Conservation (phyloP, 2,329 filamentous ascomycete genomes). For the Cladosporium sp. region DNA sequence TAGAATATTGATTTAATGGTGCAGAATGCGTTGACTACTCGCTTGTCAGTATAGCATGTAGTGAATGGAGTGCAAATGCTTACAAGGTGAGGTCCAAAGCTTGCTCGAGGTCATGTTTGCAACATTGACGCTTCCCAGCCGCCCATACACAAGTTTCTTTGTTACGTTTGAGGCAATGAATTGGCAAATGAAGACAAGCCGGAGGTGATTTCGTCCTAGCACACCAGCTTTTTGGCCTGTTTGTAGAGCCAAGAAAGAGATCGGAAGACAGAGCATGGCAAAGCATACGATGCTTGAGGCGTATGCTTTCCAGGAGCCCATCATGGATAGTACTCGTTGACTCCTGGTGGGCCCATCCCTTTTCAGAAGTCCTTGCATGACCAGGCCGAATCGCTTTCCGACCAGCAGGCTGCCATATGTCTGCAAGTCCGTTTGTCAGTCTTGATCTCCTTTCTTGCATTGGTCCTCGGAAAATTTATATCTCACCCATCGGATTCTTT, state of each 20-base stretch:
- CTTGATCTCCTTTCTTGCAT: background rate
- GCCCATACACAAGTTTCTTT: slow-evolving; percentile 7
- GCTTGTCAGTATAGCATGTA: background rate
- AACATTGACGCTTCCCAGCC: slow-evolving; percentile 2
- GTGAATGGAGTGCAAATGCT: background rate
- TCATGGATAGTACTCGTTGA: background rate
- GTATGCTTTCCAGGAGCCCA: background rate
- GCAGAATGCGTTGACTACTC: slow-evolving; percentile 8
- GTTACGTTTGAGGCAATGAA: background rate
- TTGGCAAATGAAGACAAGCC: background rate
- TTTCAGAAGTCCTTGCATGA: background rate
- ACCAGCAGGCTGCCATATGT: background rate
- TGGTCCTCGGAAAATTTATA: background rate
- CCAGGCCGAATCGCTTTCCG: background rate
- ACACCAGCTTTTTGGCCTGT: background rate
- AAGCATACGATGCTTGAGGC: background rate
- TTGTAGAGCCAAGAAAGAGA: background rate
- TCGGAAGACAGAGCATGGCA: background rate
- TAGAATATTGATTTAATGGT: background rate
- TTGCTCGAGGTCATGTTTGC: slow-evolving; percentile 10
- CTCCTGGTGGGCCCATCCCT: background rate
- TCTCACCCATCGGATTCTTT: slow-evolving; percentile 11
- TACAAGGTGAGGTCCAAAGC: slow-evolving; percentile 9
- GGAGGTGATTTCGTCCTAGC: background rate
- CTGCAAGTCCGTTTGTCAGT: background rate